Evolutionary conservation across 1,139 yeast genomes (phyloP), one percentile per base, ranked within the genome.

Genomic region (Kurtzmaniella quercitrusa): DNA sequence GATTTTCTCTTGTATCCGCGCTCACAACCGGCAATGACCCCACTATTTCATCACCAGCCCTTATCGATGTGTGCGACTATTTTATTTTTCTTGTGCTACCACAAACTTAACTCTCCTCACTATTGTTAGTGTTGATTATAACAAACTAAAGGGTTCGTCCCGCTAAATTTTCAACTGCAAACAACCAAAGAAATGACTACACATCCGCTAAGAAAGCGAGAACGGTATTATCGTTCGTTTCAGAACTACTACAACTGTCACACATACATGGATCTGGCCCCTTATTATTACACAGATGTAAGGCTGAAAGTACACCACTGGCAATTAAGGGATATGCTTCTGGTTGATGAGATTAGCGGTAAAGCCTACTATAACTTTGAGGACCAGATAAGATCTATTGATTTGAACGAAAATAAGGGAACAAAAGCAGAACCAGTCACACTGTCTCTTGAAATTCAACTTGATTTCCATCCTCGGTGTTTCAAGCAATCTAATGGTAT

Each of bases 301-400:
- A 56, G 57, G 32, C 53, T 65, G 7, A 57, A 59, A 16, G 68
- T 63, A 36, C 80, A 82, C 48, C 97, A 89, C 66, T 89, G 96
- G 96, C 97, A 89, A 59, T 68, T 89, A 36, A 71, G 95, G 39
- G 95, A 89, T 56, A 71, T 89, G 54, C 67, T 88, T 19, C 80
- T 84, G 51, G 63, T 61, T 32, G 69, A 69, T 45, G 51, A 55
- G 28, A 36, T 47, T 3, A 49, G 54, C 7, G 66, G 71, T 26
- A 51, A 53, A 14, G 52, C 70, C 8, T 69, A 57, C 49, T 71
- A 61, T 47, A 67, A 74, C 15, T 54, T 54, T 42, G 61, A 60
- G 39, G 70, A 68, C 39, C 50, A 60, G 12, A 57, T 71, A 16
- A 56, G 67, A 52, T 51, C 45, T 37, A 51, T 53, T 41, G 41